phyloP scores from a whole-genome alignment of 2,329 filamentous ascomycete genomes.

The Xylariales sp. region DNA sequence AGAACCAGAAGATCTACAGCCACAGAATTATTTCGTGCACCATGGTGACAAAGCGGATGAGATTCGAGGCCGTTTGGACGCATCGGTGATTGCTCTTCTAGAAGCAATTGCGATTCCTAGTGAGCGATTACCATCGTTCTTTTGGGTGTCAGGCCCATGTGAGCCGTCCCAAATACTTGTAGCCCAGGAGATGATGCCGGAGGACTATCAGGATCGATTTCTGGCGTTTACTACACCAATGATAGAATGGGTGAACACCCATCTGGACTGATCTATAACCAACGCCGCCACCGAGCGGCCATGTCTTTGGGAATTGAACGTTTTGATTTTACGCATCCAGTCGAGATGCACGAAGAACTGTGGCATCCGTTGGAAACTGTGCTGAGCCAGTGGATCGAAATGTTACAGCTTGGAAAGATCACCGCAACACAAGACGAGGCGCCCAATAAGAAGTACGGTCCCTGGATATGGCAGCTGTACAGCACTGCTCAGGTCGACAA shows the following conservation, averaged over 20 bases:
- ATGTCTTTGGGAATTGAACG: constrained; percentile 11
- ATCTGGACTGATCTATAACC: constrained; percentile 25
- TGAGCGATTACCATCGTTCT: constrained; percentile 17
- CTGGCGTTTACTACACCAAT: constrained; percentile 16
- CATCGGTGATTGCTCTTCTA: constrained; percentile 21
- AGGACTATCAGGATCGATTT: constrained; percentile 20
- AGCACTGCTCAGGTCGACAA: constrained; percentile 21
- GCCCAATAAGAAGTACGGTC: constrained; percentile 11
- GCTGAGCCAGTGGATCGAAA: constrained; percentile 19
- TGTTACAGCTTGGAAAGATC: constrained; percentile 16
- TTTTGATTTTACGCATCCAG: constrained; percentile 12
- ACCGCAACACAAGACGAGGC: not conserved
- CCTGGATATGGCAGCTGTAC: constrained; percentile 28
- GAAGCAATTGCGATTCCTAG: constrained; percentile 15
- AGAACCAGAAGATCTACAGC: not conserved
- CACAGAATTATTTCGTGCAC: not conserved
- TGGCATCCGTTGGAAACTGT: constrained; percentile 23
- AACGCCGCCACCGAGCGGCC: constrained; percentile 11
- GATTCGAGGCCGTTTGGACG: constrained; percentile 20
- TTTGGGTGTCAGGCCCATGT: constrained; percentile 17
- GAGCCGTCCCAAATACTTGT: constrained; percentile 17
- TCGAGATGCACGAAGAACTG: constrained; percentile 14
- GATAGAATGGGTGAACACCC: constrained; percentile 14
- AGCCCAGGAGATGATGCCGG: constrained; percentile 11
- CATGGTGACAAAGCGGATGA: constrained; percentile 15